These are phyloP conservation scores for Chamaenerion angustifolium DNA, from an alignment of 345 rosid genomes.

Conservation along the genomic window DNA sequence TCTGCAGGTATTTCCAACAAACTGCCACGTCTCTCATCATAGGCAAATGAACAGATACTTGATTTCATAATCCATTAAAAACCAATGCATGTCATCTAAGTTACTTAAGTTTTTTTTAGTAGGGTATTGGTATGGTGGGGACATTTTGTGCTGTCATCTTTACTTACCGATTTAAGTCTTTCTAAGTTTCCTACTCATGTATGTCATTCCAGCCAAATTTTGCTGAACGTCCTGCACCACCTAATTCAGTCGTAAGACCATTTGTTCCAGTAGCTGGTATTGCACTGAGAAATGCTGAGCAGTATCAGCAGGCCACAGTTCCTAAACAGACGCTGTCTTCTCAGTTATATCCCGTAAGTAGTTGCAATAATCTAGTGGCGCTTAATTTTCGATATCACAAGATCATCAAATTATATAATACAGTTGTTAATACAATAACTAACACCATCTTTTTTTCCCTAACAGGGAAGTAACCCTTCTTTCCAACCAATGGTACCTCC, in stretches of 20 bases:
- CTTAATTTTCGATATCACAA: neutral
- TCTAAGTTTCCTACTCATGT: conserved; percentile 1
- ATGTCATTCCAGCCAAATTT: conserved; percentile 36
- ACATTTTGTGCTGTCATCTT: too few species aligned
- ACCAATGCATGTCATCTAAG: too few species aligned
- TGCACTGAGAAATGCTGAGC: conserved; percentile 63
- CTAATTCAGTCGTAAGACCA: conserved; percentile 50
- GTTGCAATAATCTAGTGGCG: neutral
- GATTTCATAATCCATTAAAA: too few species aligned
- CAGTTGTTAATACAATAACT: conserved; percentile 5
- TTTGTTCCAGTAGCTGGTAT: conserved; percentile 79
- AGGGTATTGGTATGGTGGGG: too few species aligned
- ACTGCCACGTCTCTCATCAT: neutral
- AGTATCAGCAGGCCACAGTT: conserved; percentile 62
- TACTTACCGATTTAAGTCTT: too few species aligned
- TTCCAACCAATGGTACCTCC: conserved; percentile 43
- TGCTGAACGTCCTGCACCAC: conserved; percentile 30
- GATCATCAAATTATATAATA: neutral
- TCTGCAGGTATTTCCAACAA: conserved; percentile 37
- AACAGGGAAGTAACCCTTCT: conserved; percentile 32
- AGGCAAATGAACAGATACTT: too few species aligned
- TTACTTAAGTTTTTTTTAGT: too few species aligned
- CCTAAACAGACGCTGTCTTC: conserved; percentile 21
- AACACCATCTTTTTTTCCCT: neutral
- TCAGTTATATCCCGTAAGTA: conserved; percentile 74